Base-by-base conservation (phyloP, 1,284 basidiomycete genomes). In the Marasmius tenuissimus region DNA sequence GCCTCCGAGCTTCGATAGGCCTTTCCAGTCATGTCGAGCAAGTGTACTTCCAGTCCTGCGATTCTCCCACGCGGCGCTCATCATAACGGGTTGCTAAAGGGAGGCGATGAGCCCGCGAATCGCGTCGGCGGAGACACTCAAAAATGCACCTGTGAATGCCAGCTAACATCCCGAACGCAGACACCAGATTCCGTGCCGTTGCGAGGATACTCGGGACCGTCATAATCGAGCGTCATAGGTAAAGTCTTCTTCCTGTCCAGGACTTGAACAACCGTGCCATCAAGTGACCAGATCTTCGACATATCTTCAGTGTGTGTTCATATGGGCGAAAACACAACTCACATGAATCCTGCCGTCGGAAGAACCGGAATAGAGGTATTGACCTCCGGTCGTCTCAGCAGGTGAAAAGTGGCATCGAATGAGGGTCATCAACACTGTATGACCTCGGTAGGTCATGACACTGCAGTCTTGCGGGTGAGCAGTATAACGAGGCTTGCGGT, bases 341-440 rank as follows among this genome's bases (percentile, higher is more conserved):
- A 95, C 91, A 72, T 95, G 93, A 59, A 96, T 85, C 64, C 74
- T 82, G 10, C 93, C 93, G 71, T 97, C 93, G 0, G 91, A 82
- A 33, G 91, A 91, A 11, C 97, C 97, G 16, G 93, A 96, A 74
- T 98, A 98, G 61, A 99, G 87, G 75, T 99, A 99, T 67, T 91
- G 90, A 61, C 89, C 85, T 5, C 96, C 95, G 7, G 97, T 99
- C 2, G 94, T 96, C 72, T 94, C 92, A 1, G 81, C 80, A 12
- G 97, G 97, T 65, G 93, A 95, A 75, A 98, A 99, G 76, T 98
- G 93, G 73, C 96, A 98, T 53, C 97, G 85, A 67, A 99, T 98
- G 57, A 99, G 85, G 0, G 97, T 99, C 45, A 91, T 85, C 57
- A 97, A 77, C n/a, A 99, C 95, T 8, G 87, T 81, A 73, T 99